phyloP scores from a whole-genome alignment of 495 filamentous ascomycete genomes.

The Aspergillus bridgeri region DNA sequence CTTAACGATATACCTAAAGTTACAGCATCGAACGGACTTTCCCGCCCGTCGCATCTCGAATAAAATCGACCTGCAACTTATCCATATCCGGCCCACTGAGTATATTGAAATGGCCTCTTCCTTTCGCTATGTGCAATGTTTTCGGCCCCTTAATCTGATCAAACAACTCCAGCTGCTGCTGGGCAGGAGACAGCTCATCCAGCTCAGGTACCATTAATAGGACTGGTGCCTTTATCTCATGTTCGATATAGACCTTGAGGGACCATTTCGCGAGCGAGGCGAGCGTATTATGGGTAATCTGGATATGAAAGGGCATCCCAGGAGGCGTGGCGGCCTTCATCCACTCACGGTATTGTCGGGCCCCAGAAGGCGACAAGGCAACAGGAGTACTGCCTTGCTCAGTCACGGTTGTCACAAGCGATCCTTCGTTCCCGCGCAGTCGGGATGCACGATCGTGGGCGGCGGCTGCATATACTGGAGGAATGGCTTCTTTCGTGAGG shows the following conservation, averaged over 20 bases:
- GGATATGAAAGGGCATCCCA: background rate
- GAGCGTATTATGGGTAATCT: background rate
- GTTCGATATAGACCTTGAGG: background rate
- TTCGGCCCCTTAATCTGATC: background rate
- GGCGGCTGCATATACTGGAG: conserved; percentile 15
- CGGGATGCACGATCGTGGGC: conserved; percentile 26
- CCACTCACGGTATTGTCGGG: background rate
- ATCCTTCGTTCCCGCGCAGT: conserved; percentile 16
- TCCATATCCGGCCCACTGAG: background rate
- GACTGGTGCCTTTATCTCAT: background rate
- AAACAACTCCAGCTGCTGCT: background rate
- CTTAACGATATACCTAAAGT: too few species aligned
- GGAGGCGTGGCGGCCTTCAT: background rate
- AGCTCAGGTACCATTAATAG: background rate
- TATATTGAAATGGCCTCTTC: background rate
- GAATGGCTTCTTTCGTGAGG: background rate
- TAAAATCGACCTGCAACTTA: background rate
- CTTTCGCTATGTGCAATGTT: background rate
- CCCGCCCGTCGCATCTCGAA: too few species aligned
- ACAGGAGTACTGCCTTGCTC: conserved; percentile 33
- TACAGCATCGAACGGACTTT: too few species aligned
- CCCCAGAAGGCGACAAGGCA: conserved; percentile 13
- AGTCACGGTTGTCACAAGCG: conserved; percentile 24
- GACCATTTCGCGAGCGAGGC: background rate
- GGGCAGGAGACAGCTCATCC: background rate